Conservation (phyloP, 805 yeast genomes). For the Saccharomyces eubayanus region DNA sequence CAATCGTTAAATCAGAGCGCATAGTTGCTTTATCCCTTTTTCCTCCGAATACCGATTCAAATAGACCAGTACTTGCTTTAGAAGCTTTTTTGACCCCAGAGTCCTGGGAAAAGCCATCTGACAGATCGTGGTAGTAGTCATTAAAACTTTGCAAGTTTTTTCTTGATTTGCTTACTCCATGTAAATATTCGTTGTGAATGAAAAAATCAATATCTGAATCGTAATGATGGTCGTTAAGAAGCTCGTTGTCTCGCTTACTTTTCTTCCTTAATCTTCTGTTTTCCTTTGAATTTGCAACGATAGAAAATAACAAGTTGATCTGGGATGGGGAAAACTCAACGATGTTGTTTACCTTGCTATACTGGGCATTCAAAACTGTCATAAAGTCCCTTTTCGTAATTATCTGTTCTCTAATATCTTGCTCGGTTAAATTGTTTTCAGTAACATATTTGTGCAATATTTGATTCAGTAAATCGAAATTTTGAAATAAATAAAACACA, state of each 20-base stretch:
- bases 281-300: conserved; percentile 31
- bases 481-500: conserved; percentile 32
- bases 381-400: conserved; percentile 33
- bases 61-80: background rate
- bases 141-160: conserved; percentile 22
- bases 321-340: conserved; percentile 36
- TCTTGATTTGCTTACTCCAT: conserved; percentile 14
- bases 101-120: conserved; percentile 18
- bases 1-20: conserved; percentile 28
- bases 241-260: background rate
- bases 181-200: conserved; percentile 23
- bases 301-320: conserved; percentile 32
- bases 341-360: conserved; percentile 35
- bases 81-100: conserved; percentile 2
- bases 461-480: conserved; percentile 36
- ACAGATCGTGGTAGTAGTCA: conserved; percentile 20
- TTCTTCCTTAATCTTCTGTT: conserved; percentile 14
- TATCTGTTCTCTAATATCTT: conserved; percentile 24
- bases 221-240: conserved; percentile 14
- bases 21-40: conserved; percentile 13
- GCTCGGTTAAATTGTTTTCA: conserved; percentile 22
- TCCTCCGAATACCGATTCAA: conserved; percentile 1
- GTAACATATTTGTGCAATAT: conserved; percentile 30
- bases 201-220: conserved; percentile 23
- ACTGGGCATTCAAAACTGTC: conserved; percentile 31